Base-by-base conservation (phyloP, 306 rosid genomes). In the Macrotyloma uniflorum region DNA sequence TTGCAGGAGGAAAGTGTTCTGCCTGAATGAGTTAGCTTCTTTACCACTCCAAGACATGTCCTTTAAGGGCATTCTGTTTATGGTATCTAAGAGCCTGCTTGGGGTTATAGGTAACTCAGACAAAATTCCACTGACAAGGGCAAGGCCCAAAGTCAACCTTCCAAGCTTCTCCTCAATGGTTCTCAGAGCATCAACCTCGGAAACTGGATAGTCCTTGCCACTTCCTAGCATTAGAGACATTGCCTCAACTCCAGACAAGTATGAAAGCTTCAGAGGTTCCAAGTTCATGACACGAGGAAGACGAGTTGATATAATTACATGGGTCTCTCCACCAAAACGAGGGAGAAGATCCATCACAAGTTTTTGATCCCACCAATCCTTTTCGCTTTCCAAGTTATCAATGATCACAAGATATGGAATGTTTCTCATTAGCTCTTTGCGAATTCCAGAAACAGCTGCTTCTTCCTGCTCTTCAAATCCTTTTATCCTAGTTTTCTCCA, bases 331-430 rank as follows among this genome's bases (percentile, higher is more conserved):
- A 0, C 98, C 93, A 70, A 89, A 93, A 46, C 97, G 97, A 22
- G 98, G 98, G 69, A 93, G 98, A 73, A 93, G 97, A 80, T 93
- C 98, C 98, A 93, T 91, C 49, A 93, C 90, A 33, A 83, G 90
- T 78, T 86, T 91, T 83, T 86, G 95, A 83, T 91, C 95, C 98
- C 98, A 93, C 98, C 98, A 93, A 84, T 93, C 98, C 79, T 88
- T 89, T 85, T 91, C 98, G 32, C 95, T 87, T 50, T 91, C 97
- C 84, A 93, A 83, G 81, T 93, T 93, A 77, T 93, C 98, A 23
- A 93, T 91, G 71, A 93, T 77, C 68, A 93, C 85, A 85, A 93
- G 82, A 84, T 88, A 93, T 0, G 98, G 98, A 66, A 93, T 82
- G 86, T 87, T 91, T 76, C 97, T 89, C 97, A 93, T 91, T 57